These are phyloP conservation scores for Epicoccum sorghinum DNA, from an alignment of 2,329 filamentous ascomycete species.

Conservation along the genomic window DNA sequence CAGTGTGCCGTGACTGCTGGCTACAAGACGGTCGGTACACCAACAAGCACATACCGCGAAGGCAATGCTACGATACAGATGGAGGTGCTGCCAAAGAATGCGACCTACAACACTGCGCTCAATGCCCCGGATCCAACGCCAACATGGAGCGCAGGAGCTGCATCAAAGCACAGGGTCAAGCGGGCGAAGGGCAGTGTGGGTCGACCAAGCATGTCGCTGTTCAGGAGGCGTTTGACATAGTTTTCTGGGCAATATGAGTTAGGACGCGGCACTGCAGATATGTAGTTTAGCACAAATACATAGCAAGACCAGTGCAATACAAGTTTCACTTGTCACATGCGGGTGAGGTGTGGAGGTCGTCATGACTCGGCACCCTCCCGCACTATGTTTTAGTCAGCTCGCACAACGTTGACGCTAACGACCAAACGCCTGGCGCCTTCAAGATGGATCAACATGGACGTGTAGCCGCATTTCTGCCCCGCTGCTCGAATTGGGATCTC, in stretches of 20 bases:
- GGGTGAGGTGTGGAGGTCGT: not conserved
- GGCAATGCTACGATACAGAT: slow-evolving; percentile 56
- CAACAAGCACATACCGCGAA: slow-evolving; percentile 49
- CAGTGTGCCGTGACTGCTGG: slow-evolving; percentile 25
- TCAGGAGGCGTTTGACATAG: slow-evolving; percentile 20
- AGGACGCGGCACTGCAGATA: not conserved
- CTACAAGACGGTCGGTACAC: slow-evolving; percentile 45
- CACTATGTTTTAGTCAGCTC: slow-evolving; percentile 15
- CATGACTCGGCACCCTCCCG: slow-evolving; percentile 5
- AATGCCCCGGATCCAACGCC: slow-evolving; percentile 50
- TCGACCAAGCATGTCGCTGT: slow-evolving; percentile 23
- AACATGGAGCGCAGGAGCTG: slow-evolving; percentile 31
- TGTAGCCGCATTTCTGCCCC: slow-evolving; percentile 3
- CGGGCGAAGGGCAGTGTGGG: slow-evolving; percentile 24
- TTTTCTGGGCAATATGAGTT: not conserved
- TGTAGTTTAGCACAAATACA: not conserved
- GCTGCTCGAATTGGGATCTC: not conserved
- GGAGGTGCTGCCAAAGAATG: slow-evolving; percentile 48
- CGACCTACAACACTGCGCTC: slow-evolving; percentile 57
- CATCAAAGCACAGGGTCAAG: slow-evolving; percentile 23
- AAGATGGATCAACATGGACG: not conserved
- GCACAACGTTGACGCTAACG: slow-evolving; percentile 18
- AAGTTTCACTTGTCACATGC: slow-evolving; percentile 1
- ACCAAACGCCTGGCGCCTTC: not conserved
- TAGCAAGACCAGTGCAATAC: not conserved